phyloP scores from a whole-genome alignment of 2,329 filamentous ascomycete genomes.

The Fusarium haematococcum region DNA sequence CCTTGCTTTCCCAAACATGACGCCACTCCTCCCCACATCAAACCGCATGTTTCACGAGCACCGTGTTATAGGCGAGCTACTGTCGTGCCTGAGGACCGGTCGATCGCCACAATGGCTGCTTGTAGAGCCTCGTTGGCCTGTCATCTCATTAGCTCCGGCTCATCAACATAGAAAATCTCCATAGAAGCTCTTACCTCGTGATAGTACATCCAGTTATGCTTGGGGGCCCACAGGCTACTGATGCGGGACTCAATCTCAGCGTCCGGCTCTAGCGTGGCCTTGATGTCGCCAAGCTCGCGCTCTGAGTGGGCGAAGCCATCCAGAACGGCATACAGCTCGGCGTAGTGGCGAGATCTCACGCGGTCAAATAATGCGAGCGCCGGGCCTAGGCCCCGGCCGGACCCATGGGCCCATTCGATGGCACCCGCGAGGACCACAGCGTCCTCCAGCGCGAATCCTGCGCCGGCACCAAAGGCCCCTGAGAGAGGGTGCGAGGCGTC shows the following conservation, averaged over 20 bases:
- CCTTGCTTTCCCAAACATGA: neutral
- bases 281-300: neutral
- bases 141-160: neutral
- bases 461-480: neutral
- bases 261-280: neutral
- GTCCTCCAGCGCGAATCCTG: neutral
- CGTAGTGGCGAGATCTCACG: conserved; percentile 1
- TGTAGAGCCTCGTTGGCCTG: neutral
- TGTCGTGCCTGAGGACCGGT: neutral
- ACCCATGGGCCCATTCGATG: neutral
- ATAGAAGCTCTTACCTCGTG: neutral
- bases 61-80: neutral
- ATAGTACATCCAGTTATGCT: neutral
- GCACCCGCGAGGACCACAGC: neutral
- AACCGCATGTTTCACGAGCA: neutral
- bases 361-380: neutral
- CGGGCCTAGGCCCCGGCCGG: no score
- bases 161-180: neutral
- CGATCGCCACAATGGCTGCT: neutral
- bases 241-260: neutral
- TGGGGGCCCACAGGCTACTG: neutral
- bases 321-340: neutral
- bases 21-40: neutral
- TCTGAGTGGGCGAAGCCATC: neutral
- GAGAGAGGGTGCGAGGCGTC: conserved; percentile 25